Evolutionary conservation across 257 asterid species (phyloP), one percentile per base, ranked within the genome.

Genomic region (Mentha longifolia): DNA sequence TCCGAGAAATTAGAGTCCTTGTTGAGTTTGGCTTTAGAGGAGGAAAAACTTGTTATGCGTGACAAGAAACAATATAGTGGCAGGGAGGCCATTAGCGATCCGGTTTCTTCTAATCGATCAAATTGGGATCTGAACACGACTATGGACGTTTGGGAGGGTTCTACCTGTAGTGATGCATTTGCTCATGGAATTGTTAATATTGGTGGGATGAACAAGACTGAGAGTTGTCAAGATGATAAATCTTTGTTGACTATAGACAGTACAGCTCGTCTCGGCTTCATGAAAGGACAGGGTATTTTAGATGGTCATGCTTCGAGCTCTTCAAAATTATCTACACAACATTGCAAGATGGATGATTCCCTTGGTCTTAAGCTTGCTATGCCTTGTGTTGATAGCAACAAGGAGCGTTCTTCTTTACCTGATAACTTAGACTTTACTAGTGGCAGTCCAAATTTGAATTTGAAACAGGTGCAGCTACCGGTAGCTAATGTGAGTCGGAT

Each of bases 101-200:
- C 22, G 42, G 76, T 49, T 10, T 54, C 57, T 68, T 54, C 89
- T 71, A 80, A 87, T 73, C 73, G 97, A 73, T 85, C 93, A 42
- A 85, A 82, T 71, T 92, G 98, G 98, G 97, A 92, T 83, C 75
- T 92, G 82, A 92, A 92, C 73, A 90, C 90, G n/a, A 82, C 88
- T 19, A 90, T 92, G 96, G 98, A 92, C 80, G 86, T 80, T 8
- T 92, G 98, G 98, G 96, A 84, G 74, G 79, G 86, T 66, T 83
- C 96, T 73, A 62, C 59, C 37, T 20, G 31, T 62, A 81, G 76
- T 74, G 80, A 76, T 74, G 69, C 75, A 10, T 50, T 52, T 66
- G 45, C 78, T 60, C 79, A 63, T n/a, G 81, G 61, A 67, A 47
- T 60, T 59, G 74, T 62, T 57, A 76, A 70, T 57, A 45, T 61